Base-by-base conservation (phyloP, 148 eudicot genomes). In the Fagopyrum tataricum region DNA sequence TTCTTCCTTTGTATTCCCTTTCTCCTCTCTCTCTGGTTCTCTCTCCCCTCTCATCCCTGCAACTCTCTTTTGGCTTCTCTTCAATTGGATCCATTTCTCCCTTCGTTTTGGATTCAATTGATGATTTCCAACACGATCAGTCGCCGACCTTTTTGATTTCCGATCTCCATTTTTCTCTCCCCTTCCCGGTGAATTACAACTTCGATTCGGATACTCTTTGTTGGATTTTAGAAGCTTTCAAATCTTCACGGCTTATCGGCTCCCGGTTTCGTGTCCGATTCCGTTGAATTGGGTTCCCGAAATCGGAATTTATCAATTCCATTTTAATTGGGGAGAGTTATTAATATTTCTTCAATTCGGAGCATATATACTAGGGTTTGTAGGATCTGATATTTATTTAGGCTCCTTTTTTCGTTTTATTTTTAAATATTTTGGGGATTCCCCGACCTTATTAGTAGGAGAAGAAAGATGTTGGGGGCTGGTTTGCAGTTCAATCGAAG, bases 401-500 rank as follows among this genome's bases (percentile, higher is more conserved):
- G 72, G 31, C 4, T 23, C 31, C 12, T 46, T 70, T 44, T 70
- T 44, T 23, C 72, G 11, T 46, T 37, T 39, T 2, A 37, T 15
- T 39, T 31, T 62, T 6, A 0, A 64, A 37, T 2, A 13, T 64
- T 64, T 64, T 64, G 21, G 43, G 44, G 44, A 44, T 41, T 20
- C 40, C 18, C 71, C 24, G 71, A 47, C 48, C 71, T 47, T 5
- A 47, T 68, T 41, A 20, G 23, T 23, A 40, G 17, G 48, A 17
- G 4, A 20, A 23, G 44, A 10, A 46, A 44, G 9, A 88, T 88
- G 89, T 78, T 84, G 76, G 89, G 87, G 18, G 79, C 87, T 43
- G 89, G 89, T 53, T 62, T 85, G 73, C 85, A 82, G 75, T 87
- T 85, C 43, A 84, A 81, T 15, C 68, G 82, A 53, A 87, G 83